Base-by-base conservation (phyloP, 345 rosid genomes). In the Barbarea vulgaris region DNA sequence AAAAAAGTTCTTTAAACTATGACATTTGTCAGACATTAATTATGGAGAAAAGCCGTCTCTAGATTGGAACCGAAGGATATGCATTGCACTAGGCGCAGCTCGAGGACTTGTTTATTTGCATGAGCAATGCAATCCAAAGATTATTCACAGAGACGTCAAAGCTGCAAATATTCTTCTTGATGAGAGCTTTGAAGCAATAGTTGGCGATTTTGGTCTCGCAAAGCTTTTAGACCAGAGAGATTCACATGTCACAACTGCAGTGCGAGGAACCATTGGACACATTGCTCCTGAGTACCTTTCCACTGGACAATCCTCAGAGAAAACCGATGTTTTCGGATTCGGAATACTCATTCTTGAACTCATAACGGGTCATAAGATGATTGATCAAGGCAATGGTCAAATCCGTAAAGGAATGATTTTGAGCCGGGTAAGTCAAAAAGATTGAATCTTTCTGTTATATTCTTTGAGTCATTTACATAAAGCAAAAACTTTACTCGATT, bases 271-370 rank as follows among this genome's bases (percentile, higher is more conserved):
- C 2, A 89, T 91, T 11, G 98, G 98, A 44, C 97, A 94, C 67
- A 94, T 94, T 36, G 98, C 98, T 18, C 98, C 97, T 0, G 98
- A 94, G 80, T 94, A 94, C 81, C 97, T 94, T 54, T 94, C 97
- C 27, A 94, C 98, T 1, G 97, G 98, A 53, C 98, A 94, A 50
- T 94, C 97, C 59, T 94, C 97, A 0, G 98, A 94, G 75, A 94
- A 91, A 77, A 88, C 95, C 2, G 98, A 94, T 80, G 97, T 91
- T 57, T 91, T 94, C 52, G 99, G 99, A 71, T 95, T 92, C 13
- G 99, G 97, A 41, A 83, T 95, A 70, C 78, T 95, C n/a, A 85
- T 95, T 53, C 80, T 95, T 89, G 99, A 95, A 79, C 97, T 95
- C 31, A 84, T 95, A 70, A 95, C 97, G 0, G 97, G 97, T 71